Evolutionary conservation across 352 stramenopile genomes (phyloP), one percentile per base, ranked within the genome.

Genomic region (Aphanomyces stellatus): DNA sequence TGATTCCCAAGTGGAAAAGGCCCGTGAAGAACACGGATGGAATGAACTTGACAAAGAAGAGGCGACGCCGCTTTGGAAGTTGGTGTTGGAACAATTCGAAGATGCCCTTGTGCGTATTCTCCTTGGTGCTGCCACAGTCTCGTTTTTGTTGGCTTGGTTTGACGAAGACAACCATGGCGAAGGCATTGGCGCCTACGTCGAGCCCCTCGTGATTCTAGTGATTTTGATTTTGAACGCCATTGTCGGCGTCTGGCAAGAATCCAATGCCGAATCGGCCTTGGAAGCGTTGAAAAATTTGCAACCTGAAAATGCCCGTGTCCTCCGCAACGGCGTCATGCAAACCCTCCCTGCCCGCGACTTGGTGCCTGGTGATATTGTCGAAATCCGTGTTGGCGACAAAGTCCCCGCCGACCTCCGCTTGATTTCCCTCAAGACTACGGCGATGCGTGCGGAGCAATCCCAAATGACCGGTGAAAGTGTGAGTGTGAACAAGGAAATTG

Each of bases 71-170:
- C 73, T 96, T 34, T 97, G 88, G 90, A 92, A 96, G 80, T 81
- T 99, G 7, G 94, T 99, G 71, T 72, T 99, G 31, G 95, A 99
- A 78, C 97, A 99, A 80, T 99, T 99, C 80, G 91, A 99, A 76
- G 97, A 99, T 77, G 89, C 93, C 42, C 80, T 99, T 2, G 96
- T 99, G 46, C 95, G 98, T 83, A 99, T 99, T 74, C 77, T 99
- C 48, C 80, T 99, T 19, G 89, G 87, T 8, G 96, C 98, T 0
- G 97, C 97, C 0, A 79, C 96, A 4, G 78, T 99, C 41, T 98
- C 90, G 40, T 97, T 93, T 60, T 75, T 93, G 19, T 91, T 99
- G 46, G 96, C 95, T 19, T 83, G 93, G 70, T 82, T 97, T 84
- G 74, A 85, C 84, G 86, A 97, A 82, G 91, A 79, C 76, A 72